A percentile compares a stretch with the other conserved stretches of the same genome.
phyloP scores from a whole-genome alignment of 1,139 yeast genomes.

The Taphrina communis region DNA sequence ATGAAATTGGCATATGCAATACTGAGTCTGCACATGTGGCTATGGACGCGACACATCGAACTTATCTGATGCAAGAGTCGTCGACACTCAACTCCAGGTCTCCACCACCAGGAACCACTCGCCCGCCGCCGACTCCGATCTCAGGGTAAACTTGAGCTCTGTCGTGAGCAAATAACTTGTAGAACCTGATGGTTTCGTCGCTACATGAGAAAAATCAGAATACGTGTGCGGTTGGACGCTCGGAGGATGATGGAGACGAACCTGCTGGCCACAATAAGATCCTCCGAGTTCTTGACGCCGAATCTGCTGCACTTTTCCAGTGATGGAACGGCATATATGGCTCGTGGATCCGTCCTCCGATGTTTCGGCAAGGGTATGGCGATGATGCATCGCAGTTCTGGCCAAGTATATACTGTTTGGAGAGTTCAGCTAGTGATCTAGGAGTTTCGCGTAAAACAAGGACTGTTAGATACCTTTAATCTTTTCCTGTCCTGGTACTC shows the following conservation, averaged over 20 bases:
- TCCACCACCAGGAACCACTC: slow-evolving; percentile 16
- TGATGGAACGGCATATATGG: slow-evolving; percentile 68
- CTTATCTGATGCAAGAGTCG: background rate
- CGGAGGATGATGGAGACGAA: background rate
- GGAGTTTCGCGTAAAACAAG: background rate
- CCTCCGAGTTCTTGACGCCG: slow-evolving; percentile 24
- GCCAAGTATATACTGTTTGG: slow-evolving; percentile 65
- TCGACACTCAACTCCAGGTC: background rate
- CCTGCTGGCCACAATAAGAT: slow-evolving; percentile 31
- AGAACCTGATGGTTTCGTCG: slow-evolving; percentile 35
- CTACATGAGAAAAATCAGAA: slow-evolving; percentile 7
- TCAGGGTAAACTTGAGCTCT: slow-evolving; percentile 12
- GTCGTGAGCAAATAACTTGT: slow-evolving; percentile 6
- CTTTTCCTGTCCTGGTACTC: background rate
- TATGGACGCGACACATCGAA: background rate
- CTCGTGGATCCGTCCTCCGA: slow-evolving; percentile 58
- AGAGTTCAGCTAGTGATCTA: background rate
- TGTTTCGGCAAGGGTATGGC: slow-evolving; percentile 59
- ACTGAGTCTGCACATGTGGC: too few relatives aligned
- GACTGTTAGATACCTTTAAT: background rate
- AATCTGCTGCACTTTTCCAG: background rate
- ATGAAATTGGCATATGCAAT: background rate
- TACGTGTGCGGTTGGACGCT: background rate
- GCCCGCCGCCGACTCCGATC: slow-evolving; percentile 34
- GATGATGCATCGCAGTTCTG: slow-evolving; percentile 60